A percentile compares a stretch with the other conserved stretches of the same genome.
Evolutionary conservation across 2,329 filamentous ascomycete genomes (phyloP).

Genomic region (Lachnellula hyalina): DNA sequence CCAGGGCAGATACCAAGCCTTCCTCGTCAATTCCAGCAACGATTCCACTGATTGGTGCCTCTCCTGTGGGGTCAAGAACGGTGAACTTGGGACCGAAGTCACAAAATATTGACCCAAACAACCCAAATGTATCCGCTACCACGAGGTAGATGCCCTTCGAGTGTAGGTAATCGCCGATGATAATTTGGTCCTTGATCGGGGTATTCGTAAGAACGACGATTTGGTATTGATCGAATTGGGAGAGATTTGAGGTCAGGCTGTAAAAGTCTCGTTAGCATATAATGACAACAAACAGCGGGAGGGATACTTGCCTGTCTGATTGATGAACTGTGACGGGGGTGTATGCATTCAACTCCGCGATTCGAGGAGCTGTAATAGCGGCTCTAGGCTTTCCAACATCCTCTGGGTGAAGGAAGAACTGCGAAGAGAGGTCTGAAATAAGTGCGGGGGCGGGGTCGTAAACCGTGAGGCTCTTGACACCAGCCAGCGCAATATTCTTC

Average conservation of each 20-base stretch:
- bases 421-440: conserved; percentile 86
- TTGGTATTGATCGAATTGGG: conserved; percentile 84
- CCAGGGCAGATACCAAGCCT: conserved; percentile 84
- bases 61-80: conserved; percentile 82
- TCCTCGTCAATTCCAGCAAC: conserved; percentile 85
- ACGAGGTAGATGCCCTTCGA: conserved; percentile 88
- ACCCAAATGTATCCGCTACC: conserved; percentile 80
- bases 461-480: conserved; percentile 93
- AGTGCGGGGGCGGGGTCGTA: conserved; percentile 82
- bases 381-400: conserved; percentile 93
- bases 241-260: conserved; percentile 70
- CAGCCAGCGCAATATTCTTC: conserved; percentile 96
- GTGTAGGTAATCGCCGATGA: conserved; percentile 90
- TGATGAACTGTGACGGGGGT: conserved; percentile 80
- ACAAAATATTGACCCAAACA: conserved; percentile 95
- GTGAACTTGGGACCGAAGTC: conserved; percentile 96
- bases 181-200: conserved; percentile 71
- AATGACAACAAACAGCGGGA: background rate
- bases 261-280: conserved; percentile 25
- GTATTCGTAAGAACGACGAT: conserved; percentile 86
- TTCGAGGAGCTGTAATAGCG: conserved; percentile 76
- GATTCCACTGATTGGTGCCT: conserved; percentile 82
- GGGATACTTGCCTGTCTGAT: conserved; percentile 42
- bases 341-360: conserved; percentile 94
- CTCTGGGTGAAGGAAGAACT: conserved; percentile 87